Evolutionary conservation across 495 filamentous ascomycete species (phyloP).

Genomic region (Aspergillus cavernicola): DNA sequence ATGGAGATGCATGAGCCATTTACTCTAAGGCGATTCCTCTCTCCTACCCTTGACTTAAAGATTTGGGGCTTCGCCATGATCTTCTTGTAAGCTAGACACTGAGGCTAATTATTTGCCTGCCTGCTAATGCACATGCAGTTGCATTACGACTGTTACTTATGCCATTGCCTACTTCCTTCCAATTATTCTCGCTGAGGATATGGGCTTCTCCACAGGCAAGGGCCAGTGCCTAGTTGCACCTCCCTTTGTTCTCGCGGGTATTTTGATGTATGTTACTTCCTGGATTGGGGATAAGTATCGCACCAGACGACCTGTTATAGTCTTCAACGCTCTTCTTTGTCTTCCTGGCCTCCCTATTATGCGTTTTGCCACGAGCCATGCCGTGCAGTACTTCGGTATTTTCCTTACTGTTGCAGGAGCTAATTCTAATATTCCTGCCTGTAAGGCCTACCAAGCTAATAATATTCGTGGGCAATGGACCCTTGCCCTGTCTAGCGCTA

Average conservation of each 20-base stretch:
- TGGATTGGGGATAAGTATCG: constrained; percentile 54
- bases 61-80: too few species aligned
- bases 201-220: constrained; percentile 54
- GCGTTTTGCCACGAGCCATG: constrained; percentile 47
- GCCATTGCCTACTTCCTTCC: constrained; percentile 65
- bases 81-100: too few species aligned
- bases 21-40: too few species aligned
- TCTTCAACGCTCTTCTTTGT: constrained; percentile 48
- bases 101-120: too few species aligned
- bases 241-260: constrained; percentile 55
- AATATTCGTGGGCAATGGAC: constrained; percentile 67
- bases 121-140: too few species aligned
- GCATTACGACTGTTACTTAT: constrained; percentile 52
- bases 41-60: too few species aligned
- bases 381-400: constrained; percentile 58
- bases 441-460: constrained; percentile 60
- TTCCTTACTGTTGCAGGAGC: constrained; percentile 57
- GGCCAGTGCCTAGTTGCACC: constrained; percentile 62
- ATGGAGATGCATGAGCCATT: too few species aligned
- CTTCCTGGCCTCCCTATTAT: constrained; percentile 50
- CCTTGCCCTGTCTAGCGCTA: constrained; percentile 55
- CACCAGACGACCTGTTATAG: constrained; percentile 52
- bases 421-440: constrained; percentile 56
- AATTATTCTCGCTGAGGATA: constrained; percentile 53
- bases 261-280: constrained; percentile 53